Evolutionary conservation across 306 rosid species (phyloP).

Genomic region (Malus domestica): DNA sequence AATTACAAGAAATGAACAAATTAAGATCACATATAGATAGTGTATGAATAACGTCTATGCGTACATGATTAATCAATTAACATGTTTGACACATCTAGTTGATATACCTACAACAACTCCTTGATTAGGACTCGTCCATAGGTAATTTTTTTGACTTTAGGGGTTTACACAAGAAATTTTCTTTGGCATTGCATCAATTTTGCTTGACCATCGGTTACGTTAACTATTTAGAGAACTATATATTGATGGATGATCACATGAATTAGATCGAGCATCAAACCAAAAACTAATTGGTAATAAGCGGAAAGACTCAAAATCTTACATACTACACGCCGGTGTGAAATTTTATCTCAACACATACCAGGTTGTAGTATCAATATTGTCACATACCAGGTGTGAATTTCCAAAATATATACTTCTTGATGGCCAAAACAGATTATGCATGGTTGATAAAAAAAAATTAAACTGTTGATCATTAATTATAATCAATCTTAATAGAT

Average conservation of each 20-base stretch:
- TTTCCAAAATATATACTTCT: too few species aligned
- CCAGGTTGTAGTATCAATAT: too few species aligned
- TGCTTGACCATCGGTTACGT: not conserved
- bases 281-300: not conserved
- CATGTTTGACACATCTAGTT: conserved; percentile 15
- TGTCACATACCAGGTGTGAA: too few species aligned
- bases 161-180: not conserved
- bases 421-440: too few species aligned
- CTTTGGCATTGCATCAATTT: not conserved
- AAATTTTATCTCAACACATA: too few species aligned
- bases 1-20: conserved; percentile 31
- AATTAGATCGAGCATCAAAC: not conserved
- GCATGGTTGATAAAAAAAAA: too few species aligned
- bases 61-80: not conserved
- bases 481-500: too few species aligned
- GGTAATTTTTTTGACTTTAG: not conserved
- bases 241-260: not conserved
- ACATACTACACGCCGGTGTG: not conserved
- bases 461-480: too few species aligned
- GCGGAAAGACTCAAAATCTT: not conserved
- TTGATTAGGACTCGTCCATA: not conserved
- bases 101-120: conserved; percentile 12
- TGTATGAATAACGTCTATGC: conserved; percentile 43
- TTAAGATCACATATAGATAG: not conserved
- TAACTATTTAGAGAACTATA: not conserved